These are phyloP conservation scores for Platanthera zijinensis DNA, from an alignment of 106 monocot genomes.

Conservation along the genomic window DNA sequence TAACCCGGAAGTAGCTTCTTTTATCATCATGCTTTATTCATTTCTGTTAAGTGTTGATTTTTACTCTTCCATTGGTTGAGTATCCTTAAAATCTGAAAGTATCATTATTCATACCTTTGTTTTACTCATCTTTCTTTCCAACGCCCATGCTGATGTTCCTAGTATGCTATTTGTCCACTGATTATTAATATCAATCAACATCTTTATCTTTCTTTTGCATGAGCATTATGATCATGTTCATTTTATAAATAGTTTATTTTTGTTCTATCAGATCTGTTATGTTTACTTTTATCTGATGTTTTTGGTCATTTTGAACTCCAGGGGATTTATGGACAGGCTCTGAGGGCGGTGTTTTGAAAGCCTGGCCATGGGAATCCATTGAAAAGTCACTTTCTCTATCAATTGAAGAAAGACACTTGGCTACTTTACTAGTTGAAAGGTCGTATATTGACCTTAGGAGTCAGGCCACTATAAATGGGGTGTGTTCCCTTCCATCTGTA, in stretches of 20 bases:
- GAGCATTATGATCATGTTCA: neutral
- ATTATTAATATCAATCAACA: neutral
- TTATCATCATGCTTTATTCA: neutral
- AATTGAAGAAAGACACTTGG: conserved; percentile 47
- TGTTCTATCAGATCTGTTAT: neutral
- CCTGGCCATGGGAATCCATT: conserved; percentile 52
- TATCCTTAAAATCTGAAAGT: neutral
- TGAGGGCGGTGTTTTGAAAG: conserved; percentile 50
- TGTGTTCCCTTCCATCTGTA: conserved; percentile 34
- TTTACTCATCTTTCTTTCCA: neutral
- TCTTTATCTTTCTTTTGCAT: neutral
- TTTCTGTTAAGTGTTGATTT: neutral
- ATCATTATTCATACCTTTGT: neutral
- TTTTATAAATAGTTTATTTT: neutral
- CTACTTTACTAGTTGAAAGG: conserved; percentile 42
- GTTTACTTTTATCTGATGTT: neutral
- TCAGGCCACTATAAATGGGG: conserved; percentile 40
- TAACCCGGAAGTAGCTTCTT: neutral
- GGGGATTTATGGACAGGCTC: conserved; percentile 54
- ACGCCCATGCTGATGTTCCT: neutral
- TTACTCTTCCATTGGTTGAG: neutral
- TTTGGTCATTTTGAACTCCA: conserved; percentile 14
- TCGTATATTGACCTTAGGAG: conserved; percentile 50
- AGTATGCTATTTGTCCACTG: neutral
- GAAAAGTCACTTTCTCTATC: conserved; percentile 41